A percentile compares a stretch with the other conserved stretches of the same genome.
These are phyloP conservation scores for Kokia cookei DNA, from an alignment of 441 rosid genomes.

Conservation along the genomic window DNA sequence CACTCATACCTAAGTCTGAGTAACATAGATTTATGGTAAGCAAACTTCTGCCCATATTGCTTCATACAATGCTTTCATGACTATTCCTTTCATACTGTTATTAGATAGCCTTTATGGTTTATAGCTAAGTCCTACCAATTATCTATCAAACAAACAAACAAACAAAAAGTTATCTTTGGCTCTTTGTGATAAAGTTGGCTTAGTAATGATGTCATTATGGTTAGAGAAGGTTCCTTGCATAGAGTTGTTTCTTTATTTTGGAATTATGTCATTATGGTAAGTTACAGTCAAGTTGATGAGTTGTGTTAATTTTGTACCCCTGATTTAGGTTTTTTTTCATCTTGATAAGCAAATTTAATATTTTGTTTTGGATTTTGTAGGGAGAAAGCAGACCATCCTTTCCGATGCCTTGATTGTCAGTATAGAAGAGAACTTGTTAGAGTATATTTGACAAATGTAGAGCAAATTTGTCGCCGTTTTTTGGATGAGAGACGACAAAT, in stretches of 20 bases:
- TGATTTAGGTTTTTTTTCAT: background rate
- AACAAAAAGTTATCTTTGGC: too few relatives aligned
- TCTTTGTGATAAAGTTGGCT: background rate
- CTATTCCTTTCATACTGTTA: background rate
- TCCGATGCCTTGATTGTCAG: conserved; percentile 87
- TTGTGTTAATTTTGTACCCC: background rate
- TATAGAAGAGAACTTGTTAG: conserved; percentile 98
- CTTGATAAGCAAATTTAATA: background rate
- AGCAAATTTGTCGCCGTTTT: conserved; percentile 78
- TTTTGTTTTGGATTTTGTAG: conserved; percentile 34
- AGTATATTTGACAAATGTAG: conserved; percentile 86
- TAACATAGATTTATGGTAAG: background rate
- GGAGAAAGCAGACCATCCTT: conserved; percentile 89
- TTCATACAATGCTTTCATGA: background rate
- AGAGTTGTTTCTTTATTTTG: background rate
- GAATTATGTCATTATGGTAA: background rate
- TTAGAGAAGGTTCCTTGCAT: background rate
- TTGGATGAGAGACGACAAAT: conserved; percentile 86
- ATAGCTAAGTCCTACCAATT: background rate
- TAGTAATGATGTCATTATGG: background rate
- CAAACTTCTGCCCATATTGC: background rate
- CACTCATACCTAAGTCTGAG: background rate
- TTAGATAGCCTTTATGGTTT: background rate
- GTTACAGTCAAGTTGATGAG: background rate
- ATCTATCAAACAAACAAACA: background rate